A percentile compares a stretch with the other conserved stretches of the same genome.
Conservation (phyloP, 108 stramenopile genomes). For the Cyclotella baltica region DNA sequence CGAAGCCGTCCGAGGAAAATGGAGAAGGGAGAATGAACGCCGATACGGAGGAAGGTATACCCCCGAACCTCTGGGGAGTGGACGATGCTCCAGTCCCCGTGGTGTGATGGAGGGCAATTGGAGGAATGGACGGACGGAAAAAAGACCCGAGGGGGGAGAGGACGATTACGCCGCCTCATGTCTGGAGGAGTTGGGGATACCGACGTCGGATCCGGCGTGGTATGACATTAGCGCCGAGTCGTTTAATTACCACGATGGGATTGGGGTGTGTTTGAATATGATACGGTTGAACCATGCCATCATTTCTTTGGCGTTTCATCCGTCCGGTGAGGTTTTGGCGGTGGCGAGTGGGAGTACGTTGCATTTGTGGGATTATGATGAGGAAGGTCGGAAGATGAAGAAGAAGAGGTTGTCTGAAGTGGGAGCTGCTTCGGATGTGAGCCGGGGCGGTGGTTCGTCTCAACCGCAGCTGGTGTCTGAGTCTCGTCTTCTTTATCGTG, state of each 20-base stretch:
- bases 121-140: constrained; percentile 1
- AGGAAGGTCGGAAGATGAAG: constrained; percentile 42
- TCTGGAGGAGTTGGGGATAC: constrained; percentile 41
- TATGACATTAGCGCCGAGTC: constrained; percentile 44
- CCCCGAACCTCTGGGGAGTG: not conserved
- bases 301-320: constrained; percentile 96
- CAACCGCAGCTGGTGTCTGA: constrained; percentile 21
- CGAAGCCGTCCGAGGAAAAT: constrained; percentile 27
- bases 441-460: not conserved
- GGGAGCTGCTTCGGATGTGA: constrained; percentile 3
- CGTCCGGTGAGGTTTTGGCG: constrained; percentile 84
- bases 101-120: constrained; percentile 29
- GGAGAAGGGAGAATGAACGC: constrained; percentile 31
- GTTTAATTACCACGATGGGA: constrained; percentile 53
- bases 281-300: constrained; percentile 88
- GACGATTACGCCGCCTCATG: constrained; percentile 43
- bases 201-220: constrained; percentile 53
- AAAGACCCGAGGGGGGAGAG: constrained; percentile 8
- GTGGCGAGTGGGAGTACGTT: constrained; percentile 89
- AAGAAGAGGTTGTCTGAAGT: not conserved
- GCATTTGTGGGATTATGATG: constrained; percentile 93
- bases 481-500: constrained; percentile 32
- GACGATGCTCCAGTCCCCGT: constrained; percentile 22
- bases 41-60: constrained; percentile 42
- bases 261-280: constrained; percentile 77